Percentiles rank a stretch among this genome's conserved stretches.
phyloP scores from a whole-genome alignment of 1,139 yeast species.

The Candida tropicalis region DNA sequence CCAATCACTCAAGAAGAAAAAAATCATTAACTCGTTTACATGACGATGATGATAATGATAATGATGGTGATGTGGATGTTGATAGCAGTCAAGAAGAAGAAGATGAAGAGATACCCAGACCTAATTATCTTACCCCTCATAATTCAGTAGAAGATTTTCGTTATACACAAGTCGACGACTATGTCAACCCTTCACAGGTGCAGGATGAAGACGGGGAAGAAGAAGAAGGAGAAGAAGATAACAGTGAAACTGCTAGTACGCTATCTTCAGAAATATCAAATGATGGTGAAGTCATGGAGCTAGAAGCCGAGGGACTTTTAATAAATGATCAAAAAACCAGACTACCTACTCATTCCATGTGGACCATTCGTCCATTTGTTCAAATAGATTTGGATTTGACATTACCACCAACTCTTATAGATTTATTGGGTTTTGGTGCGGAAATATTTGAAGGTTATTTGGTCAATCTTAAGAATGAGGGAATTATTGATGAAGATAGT shows the following conservation, averaged over 20 bases:
- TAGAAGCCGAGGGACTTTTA: conserved; percentile 95
- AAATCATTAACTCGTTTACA: conserved; percentile 7
- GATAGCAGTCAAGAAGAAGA: neutral
- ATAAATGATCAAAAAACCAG: conserved; percentile 65
- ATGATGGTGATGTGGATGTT: neutral
- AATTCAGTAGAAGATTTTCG: conserved; percentile 22
- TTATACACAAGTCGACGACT: neutral
- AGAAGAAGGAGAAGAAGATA: conserved; percentile 15
- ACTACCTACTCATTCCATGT: conserved; percentile 84
- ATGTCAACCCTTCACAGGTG: conserved; percentile 10
- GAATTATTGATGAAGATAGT: conserved; percentile 60
- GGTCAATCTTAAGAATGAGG: conserved; percentile 59
- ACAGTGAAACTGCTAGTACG: conserved; percentile 21
- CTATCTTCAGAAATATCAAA: conserved; percentile 44
- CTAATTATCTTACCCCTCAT: conserved; percentile 31
- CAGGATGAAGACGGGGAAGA: conserved; percentile 8
- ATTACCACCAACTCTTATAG: conserved; percentile 66
- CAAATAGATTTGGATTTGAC: conserved; percentile 65
- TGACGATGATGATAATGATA: conserved; percentile 5
- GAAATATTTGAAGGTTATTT: conserved; percentile 80
- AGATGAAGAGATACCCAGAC: neutral
- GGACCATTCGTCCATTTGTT: conserved; percentile 83
- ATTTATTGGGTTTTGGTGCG: conserved; percentile 85
- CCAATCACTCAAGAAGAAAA: conserved; percentile 33
- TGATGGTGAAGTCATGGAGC: conserved; percentile 64